A percentile compares a stretch with the other conserved stretches of the same genome.
Evolutionary conservation across 306 rosid genomes (phyloP).

Genomic region (Astragalus glycyphyllos): DNA sequence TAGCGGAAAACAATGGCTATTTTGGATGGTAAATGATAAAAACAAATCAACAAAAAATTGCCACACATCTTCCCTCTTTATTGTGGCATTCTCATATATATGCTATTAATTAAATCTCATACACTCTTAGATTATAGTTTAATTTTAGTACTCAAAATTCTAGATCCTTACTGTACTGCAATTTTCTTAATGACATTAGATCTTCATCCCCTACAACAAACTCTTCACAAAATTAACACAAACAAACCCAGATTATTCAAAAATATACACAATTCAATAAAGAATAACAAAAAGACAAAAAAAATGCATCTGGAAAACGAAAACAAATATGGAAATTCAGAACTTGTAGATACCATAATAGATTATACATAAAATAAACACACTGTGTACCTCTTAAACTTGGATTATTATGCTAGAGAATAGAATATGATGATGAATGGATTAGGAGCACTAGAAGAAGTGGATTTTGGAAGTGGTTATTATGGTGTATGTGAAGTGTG

Average conservation of each 20-base stretch:
- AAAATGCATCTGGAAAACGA: slow-evolving; percentile 28
- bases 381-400: slow-evolving; percentile 40
- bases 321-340: slow-evolving; percentile 43
- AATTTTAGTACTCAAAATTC: neutral
- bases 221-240: slow-evolving; percentile 37
- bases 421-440: slow-evolving; percentile 26
- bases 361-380: slow-evolving; percentile 34
- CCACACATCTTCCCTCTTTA: neutral
- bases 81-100: no score
- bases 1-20: no score
- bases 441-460: slow-evolving; percentile 51
- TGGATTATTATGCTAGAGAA: slow-evolving; percentile 43
- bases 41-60: neutral
- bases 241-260: slow-evolving; percentile 32
- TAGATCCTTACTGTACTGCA: neutral
- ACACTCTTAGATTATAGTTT: slow-evolving; percentile 2
- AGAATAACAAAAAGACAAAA: neutral
- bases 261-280: slow-evolving; percentile 45
- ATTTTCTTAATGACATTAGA: slow-evolving; percentile 24
- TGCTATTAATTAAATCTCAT: neutral
- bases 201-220: slow-evolving; percentile 36
- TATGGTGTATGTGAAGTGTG: slow-evolving; percentile 37
- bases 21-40: slow-evolving; percentile 1
- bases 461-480: slow-evolving; percentile 44
- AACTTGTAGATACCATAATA: slow-evolving; percentile 31